Base-by-base conservation (phyloP, 495 filamentous ascomycete species). In the Evernia prunastri region DNA sequence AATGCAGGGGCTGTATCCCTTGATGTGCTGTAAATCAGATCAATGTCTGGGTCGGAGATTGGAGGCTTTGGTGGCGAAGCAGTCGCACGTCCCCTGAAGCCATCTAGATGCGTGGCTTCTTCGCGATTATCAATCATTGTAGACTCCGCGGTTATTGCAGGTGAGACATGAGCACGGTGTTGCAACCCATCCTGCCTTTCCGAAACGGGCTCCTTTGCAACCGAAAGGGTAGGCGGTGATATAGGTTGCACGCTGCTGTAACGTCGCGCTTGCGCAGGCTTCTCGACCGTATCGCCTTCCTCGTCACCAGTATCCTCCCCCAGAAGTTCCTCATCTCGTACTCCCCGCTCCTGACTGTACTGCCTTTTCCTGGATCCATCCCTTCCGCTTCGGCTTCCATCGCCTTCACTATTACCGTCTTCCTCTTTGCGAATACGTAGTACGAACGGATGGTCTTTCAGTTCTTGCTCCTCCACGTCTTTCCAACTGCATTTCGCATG, bases 401-500 rank as follows among this genome's bases (percentile, higher is more conserved):
- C 64, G 49, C 58, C 62, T 33, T 67, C 67, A 63, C 62, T 58
- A n/a, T 47, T 54, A 9, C 33, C 60, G 17, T 60, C 64, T 9
- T 63, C 69, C 36, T 66, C 61, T n/a, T 35, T 37, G 13, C 56
- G 43, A 27, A 63, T 49, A 13, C 62, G 58, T 27, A 51, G 49
- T 4, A 71, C 59, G 23, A 63, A 63, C 1, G 69, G 74, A 35
- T 70, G 64, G 20, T 79, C 76, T 13, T 66, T 73, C 12, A 91
- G 66, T 70, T 94, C 91, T 0, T 86, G 84, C 56, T 90, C 85
- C 43, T 83, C 86, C 56, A 92, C 81, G 61, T 87, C 84, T 64
- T 84, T 86, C 90, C 90, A 96, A 29, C 82, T 84, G 72, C 91
- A 96, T 65, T 89, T 91, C 18, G 89, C 88, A 70, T 94, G 90